Evolutionary conservation across 805 yeast genomes (phyloP).

Genomic region (Metschnikowia shivogae): DNA sequence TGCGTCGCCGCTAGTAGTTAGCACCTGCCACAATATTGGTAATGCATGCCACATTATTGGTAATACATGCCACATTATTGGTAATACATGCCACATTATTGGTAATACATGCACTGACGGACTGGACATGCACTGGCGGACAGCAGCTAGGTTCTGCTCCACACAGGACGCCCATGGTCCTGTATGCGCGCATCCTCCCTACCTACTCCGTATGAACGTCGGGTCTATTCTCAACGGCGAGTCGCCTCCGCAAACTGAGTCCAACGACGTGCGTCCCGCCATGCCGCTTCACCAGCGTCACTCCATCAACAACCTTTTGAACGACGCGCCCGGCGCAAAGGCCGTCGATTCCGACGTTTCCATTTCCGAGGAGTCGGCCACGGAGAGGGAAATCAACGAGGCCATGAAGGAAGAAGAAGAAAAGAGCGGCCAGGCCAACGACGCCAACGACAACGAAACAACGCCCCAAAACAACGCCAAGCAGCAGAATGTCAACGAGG

Average conservation of each 20-base stretch:
- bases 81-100: too few relatives aligned
- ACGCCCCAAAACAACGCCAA: background rate
- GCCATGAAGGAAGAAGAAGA: slow-evolving; percentile 5
- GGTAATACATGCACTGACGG: too few relatives aligned
- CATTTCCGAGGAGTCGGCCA: slow-evolving; percentile 7
- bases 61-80: too few relatives aligned
- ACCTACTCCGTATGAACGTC: slow-evolving; percentile 15
- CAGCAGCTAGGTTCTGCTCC: background rate
- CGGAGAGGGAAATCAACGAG: slow-evolving; percentile 9
- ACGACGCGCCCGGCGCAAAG: slow-evolving; percentile 12
- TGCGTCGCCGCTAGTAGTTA: too few relatives aligned
- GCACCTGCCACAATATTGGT: too few relatives aligned
- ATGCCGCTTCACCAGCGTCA: slow-evolving; percentile 13
- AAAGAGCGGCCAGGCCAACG: background rate
- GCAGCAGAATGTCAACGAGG: background rate
- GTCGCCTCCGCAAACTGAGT: slow-evolving; percentile 9
- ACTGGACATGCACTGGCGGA: too few relatives aligned
- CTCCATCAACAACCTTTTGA: slow-evolving; percentile 17
- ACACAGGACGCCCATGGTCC: background rate
- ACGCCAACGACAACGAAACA: background rate
- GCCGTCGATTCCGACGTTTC: slow-evolving; percentile 8
- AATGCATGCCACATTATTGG: too few relatives aligned
- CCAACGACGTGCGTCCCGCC: slow-evolving; percentile 4
- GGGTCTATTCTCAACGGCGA: slow-evolving; percentile 20
- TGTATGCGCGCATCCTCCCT: background rate